Base-by-base conservation (phyloP, 768 basidiomycete genomes). In the Boletus huronensis region DNA sequence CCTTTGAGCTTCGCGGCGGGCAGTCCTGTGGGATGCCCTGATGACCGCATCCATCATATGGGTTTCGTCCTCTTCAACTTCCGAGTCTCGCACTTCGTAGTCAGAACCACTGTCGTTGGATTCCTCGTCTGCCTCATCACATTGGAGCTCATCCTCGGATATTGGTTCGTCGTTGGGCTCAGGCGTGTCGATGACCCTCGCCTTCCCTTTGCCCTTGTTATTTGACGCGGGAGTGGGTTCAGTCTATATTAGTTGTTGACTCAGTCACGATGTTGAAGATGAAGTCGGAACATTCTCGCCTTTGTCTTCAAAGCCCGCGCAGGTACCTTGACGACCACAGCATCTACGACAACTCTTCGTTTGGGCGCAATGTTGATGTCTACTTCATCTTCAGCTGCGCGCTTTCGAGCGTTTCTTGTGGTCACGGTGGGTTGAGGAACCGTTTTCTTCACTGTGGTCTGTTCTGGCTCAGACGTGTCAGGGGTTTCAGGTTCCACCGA, bases 11-110 rank as follows among this genome's bases (percentile, higher is more conserved):
- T 69, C 57, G 29, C 53, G 59, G 6, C 65, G 68, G 25, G 68
- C 70, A 53, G 65, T 70, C 53, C 75, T 72, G 50, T 82, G 65
- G 21, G 89, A 91, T 55, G 74, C 62, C 52, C 75, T 70, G 38
- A 87, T 75, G 28, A 85, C 88, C 23, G 75, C 77, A 40, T 75
- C 70, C 16, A 90, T 36, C 82, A 88, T 79, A 21, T 82, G 52
- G 0, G 54, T 60, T 17, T 74, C 72, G 32, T 74, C 72, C 34
- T 64, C 60, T 32, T n/a, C n/a, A n/a, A n/a, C n/a, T n/a, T 77
- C 74, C 40, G 75, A 75, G 25, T 75, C 74, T 19, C 70, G 48
- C 3, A 60, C 66, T 39, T 79, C 72, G 58, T 85, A 88, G 52
- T 86, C 85, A 38, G 87, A 88, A 26, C 77, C 83, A 54, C 70